Evolutionary conservation across 169 alveolate genomes (phyloP).

Genomic region (Eimeria maxima): DNA sequence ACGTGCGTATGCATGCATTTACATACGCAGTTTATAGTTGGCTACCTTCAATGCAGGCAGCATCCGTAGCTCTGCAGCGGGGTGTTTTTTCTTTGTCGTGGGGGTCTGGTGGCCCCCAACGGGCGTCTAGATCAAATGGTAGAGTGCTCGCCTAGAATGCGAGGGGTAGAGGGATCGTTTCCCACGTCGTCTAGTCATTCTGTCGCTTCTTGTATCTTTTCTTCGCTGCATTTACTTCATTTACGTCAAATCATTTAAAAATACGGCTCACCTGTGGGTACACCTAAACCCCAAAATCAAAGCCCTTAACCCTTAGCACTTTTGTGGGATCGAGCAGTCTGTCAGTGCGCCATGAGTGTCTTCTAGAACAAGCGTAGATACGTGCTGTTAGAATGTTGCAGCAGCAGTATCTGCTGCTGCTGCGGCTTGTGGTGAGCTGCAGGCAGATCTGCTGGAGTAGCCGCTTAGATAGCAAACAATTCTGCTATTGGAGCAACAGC

Average conservation of each 20-base stretch:
- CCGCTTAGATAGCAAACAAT: no score
- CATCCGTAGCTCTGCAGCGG: background rate
- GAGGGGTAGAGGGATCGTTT: constrained; percentile 99
- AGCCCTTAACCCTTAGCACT: background rate
- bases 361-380: no score
- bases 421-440: no score
- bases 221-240: background rate
- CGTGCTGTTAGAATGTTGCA: no score
- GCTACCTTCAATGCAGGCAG: no score
- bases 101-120: background rate
- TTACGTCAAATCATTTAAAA: background rate
- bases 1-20: no score
- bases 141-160: constrained; percentile 99
- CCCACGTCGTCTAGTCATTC: constrained; percentile 96
- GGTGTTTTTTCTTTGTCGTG: background rate
- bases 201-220: background rate
- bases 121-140: constrained; percentile 99
- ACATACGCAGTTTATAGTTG: no score
- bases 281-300: background rate
- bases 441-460: no score
- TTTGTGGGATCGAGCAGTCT: background rate
- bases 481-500: background rate
- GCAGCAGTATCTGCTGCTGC: no score
- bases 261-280: no score
- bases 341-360: no score